A percentile compares a stretch with the other conserved stretches of the same genome.
phyloP scores from a whole-genome alignment of 1,139 yeast genomes.

The Maudiozyma humilis region DNA sequence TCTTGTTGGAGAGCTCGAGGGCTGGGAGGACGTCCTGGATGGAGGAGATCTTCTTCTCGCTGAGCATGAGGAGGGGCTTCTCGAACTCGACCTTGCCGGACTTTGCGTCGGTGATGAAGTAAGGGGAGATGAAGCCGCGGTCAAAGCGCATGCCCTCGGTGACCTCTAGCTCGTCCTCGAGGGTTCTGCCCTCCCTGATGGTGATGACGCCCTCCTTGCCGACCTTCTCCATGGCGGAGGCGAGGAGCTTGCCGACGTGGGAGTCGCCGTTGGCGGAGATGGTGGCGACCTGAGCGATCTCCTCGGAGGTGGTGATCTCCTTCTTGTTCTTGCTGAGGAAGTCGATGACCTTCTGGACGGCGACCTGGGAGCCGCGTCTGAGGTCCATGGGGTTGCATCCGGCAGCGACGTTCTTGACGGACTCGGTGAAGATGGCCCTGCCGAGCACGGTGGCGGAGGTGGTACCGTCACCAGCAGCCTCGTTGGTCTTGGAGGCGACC shows the following conservation, averaged over 20 bases:
- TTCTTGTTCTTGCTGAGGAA: slow-evolving; percentile 85
- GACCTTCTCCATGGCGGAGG: slow-evolving; percentile 98
- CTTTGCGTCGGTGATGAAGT: slow-evolving; percentile 94
- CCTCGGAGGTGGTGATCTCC: slow-evolving; percentile 94
- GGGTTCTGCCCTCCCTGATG: slow-evolving; percentile 93
- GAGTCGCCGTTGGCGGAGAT: slow-evolving; percentile 96
- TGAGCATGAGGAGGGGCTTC: slow-evolving; percentile 80
- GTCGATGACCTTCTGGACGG: slow-evolving; percentile 91
- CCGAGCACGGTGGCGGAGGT: slow-evolving; percentile 97
- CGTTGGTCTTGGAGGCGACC: slow-evolving; percentile 97
- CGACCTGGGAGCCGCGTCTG: slow-evolving; percentile 98
- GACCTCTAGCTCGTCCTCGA: slow-evolving; percentile 93
- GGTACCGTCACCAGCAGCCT: slow-evolving; percentile 98
- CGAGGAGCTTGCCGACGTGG: slow-evolving; percentile 89
- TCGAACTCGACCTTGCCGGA: slow-evolving; percentile 96
- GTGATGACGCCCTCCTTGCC: slow-evolving; percentile 99
- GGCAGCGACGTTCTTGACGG: slow-evolving; percentile 97
- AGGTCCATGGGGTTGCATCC: slow-evolving; percentile 99
- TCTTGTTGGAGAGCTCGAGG: slow-evolving; percentile 86
- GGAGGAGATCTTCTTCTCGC: slow-evolving; percentile 91
- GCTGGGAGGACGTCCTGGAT: slow-evolving; percentile 92
- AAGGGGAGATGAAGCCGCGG: slow-evolving; percentile 97
- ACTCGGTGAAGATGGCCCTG: slow-evolving; percentile 93
- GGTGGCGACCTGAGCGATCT: slow-evolving; percentile 98
- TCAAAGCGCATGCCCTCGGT: slow-evolving; percentile 99